phyloP scores from a whole-genome alignment of 2,329 filamentous ascomycete genomes.

The Fusarium tuaranense region DNA sequence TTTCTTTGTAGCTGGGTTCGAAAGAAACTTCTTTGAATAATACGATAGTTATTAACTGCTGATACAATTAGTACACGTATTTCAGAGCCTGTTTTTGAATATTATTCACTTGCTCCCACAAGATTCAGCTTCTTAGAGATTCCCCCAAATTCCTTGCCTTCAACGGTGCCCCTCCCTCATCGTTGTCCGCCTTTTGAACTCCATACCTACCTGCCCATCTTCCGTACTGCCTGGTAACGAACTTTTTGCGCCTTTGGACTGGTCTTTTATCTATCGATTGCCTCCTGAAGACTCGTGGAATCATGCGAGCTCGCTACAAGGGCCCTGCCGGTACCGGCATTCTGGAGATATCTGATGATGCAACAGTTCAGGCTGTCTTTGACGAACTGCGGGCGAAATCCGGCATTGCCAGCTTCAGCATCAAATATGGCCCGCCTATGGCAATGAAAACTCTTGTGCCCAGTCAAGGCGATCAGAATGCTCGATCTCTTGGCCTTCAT shows the following conservation, averaged over 20 bases:
- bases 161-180: slow-evolving; percentile 6
- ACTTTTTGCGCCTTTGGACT: not conserved
- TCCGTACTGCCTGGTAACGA: not conserved
- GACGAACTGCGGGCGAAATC: slow-evolving; percentile 72
- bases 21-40: not conserved
- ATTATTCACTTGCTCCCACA: not conserved
- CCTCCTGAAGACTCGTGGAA: not conserved
- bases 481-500: slow-evolving; percentile 62
- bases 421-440: slow-evolving; percentile 86
- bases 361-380: slow-evolving; percentile 73
- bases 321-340: slow-evolving; percentile 79
- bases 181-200: not conserved
- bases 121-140: not conserved
- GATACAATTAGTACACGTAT: not conserved
- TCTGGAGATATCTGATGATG: slow-evolving; percentile 75
- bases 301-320: slow-evolving; percentile 81
- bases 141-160: slow-evolving; percentile 24
- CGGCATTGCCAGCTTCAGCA: slow-evolving; percentile 73
- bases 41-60: too few species aligned
- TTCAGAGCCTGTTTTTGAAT: not conserved
- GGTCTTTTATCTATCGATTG: not conserved
- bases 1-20: not conserved
- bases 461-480: slow-evolving; percentile 59
- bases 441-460: slow-evolving; percentile 74
- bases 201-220: not conserved